Base-by-base conservation (phyloP, 768 basidiomycete genomes). In the Leccinum subtestaceum region DNA sequence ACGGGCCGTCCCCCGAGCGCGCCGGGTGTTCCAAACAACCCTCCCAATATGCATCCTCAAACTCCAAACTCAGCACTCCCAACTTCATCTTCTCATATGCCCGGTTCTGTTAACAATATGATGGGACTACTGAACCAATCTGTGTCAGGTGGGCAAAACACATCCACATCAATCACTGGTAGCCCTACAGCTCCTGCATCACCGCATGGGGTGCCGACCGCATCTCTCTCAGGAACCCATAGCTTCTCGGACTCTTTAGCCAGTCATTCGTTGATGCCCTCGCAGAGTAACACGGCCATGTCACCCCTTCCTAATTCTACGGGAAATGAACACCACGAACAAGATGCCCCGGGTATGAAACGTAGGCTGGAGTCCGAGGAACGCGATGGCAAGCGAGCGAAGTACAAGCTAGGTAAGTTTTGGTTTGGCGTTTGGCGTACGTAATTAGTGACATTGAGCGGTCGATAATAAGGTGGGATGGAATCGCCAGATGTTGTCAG, bases 301-400 rank as follows among this genome's bases (percentile, higher is more conserved):
- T 60, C 56, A 23, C 12, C 63, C n/a, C 61, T 60, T 32, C 38
- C 58, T 46, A 21, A 38, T 19, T 60, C 66, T 47, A 29, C 46
- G 27, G 29, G 23, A n/a, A 63, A 53, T 25, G 74, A 71, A 4
- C 69, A 67, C 23, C 71, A 84, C 53, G 89, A 91, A 55, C 78
- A 78, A 60, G 88, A 90, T 56, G 63, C 71, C n/a, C 84, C 86
- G 57, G 82, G 80, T 17, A 78, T 85, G 62, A 93, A 93, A 70
- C 80, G 91, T 61, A 91, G 91, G 71, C 75, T 87, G 62, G 85
- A 86, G 51, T 77, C 79, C 17, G 86, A 85, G 54, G 88, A 89
- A 59, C 74, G 73, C 29, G 87, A 89, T 50, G 79, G 74, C 50
- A 93, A 93, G 71, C 82, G 91, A 65, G 84, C 74, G 52, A 81